Conservation (phyloP, 1,284 basidiomycete species). For the Ganoderma boninense region DNA sequence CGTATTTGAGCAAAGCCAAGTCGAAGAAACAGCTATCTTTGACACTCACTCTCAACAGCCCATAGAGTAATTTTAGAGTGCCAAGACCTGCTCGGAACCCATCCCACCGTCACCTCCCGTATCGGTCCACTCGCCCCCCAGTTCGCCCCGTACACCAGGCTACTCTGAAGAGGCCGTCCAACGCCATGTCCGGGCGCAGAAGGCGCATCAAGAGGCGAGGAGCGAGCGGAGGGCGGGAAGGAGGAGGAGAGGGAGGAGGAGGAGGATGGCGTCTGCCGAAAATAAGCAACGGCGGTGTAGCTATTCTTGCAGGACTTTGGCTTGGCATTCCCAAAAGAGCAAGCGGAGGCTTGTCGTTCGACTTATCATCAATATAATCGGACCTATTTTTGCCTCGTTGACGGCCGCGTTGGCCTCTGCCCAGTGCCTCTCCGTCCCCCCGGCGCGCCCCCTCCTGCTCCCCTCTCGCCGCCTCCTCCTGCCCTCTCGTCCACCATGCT, state of each 20-base stretch:
- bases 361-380: constrained; percentile 32
- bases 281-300: constrained; percentile 32
- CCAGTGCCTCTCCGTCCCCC: constrained; percentile 1
- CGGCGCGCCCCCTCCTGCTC: constrained; percentile 14
- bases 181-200: not conserved
- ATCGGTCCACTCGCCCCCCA: constrained; percentile 10
- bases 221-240: not conserved
- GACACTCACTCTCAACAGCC: constrained; percentile 38
- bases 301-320: constrained; percentile 30
- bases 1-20: constrained; percentile 47
- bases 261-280: constrained; percentile 30
- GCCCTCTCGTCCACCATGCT: constrained; percentile 4
- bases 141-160: not conserved
- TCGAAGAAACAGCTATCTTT: constrained; percentile 40
- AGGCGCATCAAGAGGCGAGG: not conserved
- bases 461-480: constrained; percentile 11
- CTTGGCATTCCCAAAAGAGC: constrained; percentile 34
- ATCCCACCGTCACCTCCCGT: constrained; percentile 30
- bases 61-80: constrained; percentile 42
- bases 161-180: not conserved
- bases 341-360: constrained; percentile 27
- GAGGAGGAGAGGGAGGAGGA: constrained; percentile 16
- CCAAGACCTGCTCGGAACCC: constrained; percentile 41
- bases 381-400: constrained; percentile 27
- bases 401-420: not conserved